Evolutionary conservation across 768 basidiomycete genomes (phyloP), one percentile per base, ranked within the genome.

Genomic region (Pulveroboletus sp.): DNA sequence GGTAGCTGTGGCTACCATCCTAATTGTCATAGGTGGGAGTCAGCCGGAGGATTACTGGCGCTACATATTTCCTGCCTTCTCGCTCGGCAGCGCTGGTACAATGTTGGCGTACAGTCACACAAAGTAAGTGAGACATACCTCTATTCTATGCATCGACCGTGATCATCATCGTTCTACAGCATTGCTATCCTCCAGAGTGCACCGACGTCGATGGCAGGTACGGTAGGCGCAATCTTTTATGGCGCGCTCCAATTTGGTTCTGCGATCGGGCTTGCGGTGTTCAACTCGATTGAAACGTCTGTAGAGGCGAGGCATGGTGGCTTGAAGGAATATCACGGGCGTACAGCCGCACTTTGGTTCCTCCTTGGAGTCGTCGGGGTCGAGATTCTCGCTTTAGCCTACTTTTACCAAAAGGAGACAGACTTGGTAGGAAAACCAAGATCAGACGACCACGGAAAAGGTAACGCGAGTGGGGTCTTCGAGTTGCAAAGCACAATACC

Each of bases 181-280:
- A 75, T 81, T 39, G 76, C 77, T 13, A 70, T 81, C 34, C 73
- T 82, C 63, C 72, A 69, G 50, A 71, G 71, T 31, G 73, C 71
- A 5, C 79, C 79, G 6, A 50, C 74, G 8, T 67, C 69, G n/a
- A 73, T 77, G 58, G 71, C 78, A 5, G 80, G 81, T 34, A 76
- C 74, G 5, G 72, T 80, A 14, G 77, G 77, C 17, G 81, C 80
- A 14, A 74, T 82, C 34, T 79, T 79, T 68, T 79, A 78, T 49
- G 71, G 73, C 20, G 75, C 76, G 11, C 71, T 80, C 2, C 77
- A 82, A 59, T 65, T 78, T 49, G 78, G 79, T 29, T 71, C 71
- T 10, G 80, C 81, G 6, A 65, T 77, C 19, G 78, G 77, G 17
- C 63, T 77, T 27, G 76, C 81, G 13, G 70, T 71, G 22, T 70